Base-by-base conservation (phyloP, 2,329 filamentous ascomycete genomes). In the Diaporthe sp. region DNA sequence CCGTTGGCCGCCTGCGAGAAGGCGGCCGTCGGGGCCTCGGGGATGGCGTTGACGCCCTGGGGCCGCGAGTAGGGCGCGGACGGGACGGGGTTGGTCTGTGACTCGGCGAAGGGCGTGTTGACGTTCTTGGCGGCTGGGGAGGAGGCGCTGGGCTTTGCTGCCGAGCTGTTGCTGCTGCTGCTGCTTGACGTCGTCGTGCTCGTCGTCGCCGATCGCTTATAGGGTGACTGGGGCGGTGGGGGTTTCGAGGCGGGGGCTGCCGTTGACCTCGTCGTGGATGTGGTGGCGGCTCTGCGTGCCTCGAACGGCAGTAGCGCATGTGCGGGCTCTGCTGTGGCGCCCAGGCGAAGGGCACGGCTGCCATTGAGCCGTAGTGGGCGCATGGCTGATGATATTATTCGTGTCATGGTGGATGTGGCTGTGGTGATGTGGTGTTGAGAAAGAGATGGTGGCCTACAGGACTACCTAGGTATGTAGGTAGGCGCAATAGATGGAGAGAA, bases 31-130 rank as follows among this genome's bases (percentile, higher is more conserved):
- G 75, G 13, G n/a, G 75, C 61, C 68, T 76, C 75, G 12, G 75
- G 75, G 31, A 76, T 72, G 44, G 75, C 17, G 42, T 31, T 46
- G 12, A 72, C 9, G 62, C 39, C 62, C 25, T 71, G 49, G 6
- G 62, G 70, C 31, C 31, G 75, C 37, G 62, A 44, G 70, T 76
- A 80, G 8, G 74, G 44, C 9, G 74, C 42, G 4, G 71, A 46
- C 7, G 70, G 49, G 46, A 71, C 42, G 3, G 75, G 75, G 49
- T 77, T 74, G 39, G 31, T 55, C 57, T 77, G 75, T 25, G 68
- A 65, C 62, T 78, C 74, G 10, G 71, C 55, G 37, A 70, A 53
- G 28, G 75, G 65, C 42, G 74, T 73, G 74, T 71, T 76, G 55
- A 61, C 42, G 17, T 68, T 68, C 70, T 58, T 75, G 34, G 61